Evolutionary conservation across 306 rosid genomes (phyloP).

Genomic region (Delonix regia): DNA sequence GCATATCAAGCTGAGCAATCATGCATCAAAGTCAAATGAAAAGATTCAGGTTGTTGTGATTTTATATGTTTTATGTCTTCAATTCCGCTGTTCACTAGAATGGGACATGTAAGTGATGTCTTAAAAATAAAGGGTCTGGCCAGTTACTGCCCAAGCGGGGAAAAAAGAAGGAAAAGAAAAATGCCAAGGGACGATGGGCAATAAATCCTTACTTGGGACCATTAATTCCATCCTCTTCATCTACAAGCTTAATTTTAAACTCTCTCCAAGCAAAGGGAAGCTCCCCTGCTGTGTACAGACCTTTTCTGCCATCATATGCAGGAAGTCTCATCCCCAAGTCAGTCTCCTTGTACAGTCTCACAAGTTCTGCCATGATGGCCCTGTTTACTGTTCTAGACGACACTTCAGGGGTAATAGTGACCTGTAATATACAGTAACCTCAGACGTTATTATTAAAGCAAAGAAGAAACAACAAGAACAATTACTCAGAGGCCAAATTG

Average conservation of each 20-base stretch:
- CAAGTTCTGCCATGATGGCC: conserved; percentile 91
- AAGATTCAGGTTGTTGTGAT: conserved; percentile 3
- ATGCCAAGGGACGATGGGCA: conserved; percentile 2
- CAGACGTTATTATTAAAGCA: conserved; percentile 44
- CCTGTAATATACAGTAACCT: conserved; percentile 55
- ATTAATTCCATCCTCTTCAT: conserved; percentile 69
- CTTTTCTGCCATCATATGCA: conserved; percentile 96
- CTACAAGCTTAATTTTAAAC: conserved; percentile 76
- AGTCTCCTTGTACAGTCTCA: conserved; percentile 79
- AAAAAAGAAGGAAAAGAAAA: conserved; percentile 3
- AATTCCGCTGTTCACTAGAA: neutral
- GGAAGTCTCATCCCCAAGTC: conserved; percentile 95
- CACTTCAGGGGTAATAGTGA: conserved; percentile 88
- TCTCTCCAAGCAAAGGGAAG: conserved; percentile 92
- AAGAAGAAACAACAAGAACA: conserved; percentile 57
- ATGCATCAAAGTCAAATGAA: conserved; percentile 20
- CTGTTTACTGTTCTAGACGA: conserved; percentile 82
- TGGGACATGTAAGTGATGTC: neutral
- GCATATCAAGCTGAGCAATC: neutral
- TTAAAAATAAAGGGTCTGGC: neutral
- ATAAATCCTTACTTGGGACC: conserved; percentile 75
- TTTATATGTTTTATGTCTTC: neutral
- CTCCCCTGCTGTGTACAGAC: conserved; percentile 95
- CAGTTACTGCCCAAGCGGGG: neutral
- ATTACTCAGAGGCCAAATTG: conserved; percentile 39